A percentile compares a stretch with the other conserved stretches of the same genome.
Conservation (phyloP, 495 filamentous ascomycete species). For the Schizothecium vesticola region DNA sequence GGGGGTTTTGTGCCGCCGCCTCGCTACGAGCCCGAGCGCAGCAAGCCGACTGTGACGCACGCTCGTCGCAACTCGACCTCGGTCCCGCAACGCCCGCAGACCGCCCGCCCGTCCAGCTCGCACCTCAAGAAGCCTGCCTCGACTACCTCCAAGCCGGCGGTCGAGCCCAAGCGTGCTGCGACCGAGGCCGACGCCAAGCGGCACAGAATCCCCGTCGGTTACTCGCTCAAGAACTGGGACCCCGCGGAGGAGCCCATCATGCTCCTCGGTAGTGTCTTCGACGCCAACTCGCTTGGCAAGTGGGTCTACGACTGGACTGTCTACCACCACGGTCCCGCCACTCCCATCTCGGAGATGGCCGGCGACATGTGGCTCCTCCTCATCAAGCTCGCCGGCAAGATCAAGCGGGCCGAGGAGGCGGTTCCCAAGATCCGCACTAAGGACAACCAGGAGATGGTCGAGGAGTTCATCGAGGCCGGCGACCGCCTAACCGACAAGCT, state of each 20-base stretch:
- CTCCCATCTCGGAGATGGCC: constrained; percentile 86
- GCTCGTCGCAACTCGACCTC: constrained; percentile 40
- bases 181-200: constrained; percentile 78
- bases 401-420: constrained; percentile 84
- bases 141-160: background rate
- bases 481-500: constrained; percentile 83
- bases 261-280: constrained; percentile 91
- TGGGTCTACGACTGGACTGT: constrained; percentile 99
- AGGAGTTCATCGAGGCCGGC: constrained; percentile 88
- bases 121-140: constrained; percentile 33
- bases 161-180: constrained; percentile 53
- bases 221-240: constrained; percentile 98
- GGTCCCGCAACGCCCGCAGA: constrained; percentile 39
- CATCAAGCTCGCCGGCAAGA: constrained; percentile 92
- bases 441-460: constrained; percentile 74
- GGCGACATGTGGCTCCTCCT: constrained; percentile 93
- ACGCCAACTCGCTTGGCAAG: constrained; percentile 94
- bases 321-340: constrained; percentile 77
- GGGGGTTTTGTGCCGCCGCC: constrained; percentile 39
- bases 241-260: constrained; percentile 87
- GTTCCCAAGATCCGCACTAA: constrained; percentile 63
- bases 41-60: constrained; percentile 29
- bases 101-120: constrained; percentile 35
- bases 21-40: constrained; percentile 38
- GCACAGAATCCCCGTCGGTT: constrained; percentile 81